Evolutionary conservation across 192 early-diverging fungal genomes (phyloP), one percentile per base, ranked within the genome.

Genomic region (Coemansia javaensis): DNA sequence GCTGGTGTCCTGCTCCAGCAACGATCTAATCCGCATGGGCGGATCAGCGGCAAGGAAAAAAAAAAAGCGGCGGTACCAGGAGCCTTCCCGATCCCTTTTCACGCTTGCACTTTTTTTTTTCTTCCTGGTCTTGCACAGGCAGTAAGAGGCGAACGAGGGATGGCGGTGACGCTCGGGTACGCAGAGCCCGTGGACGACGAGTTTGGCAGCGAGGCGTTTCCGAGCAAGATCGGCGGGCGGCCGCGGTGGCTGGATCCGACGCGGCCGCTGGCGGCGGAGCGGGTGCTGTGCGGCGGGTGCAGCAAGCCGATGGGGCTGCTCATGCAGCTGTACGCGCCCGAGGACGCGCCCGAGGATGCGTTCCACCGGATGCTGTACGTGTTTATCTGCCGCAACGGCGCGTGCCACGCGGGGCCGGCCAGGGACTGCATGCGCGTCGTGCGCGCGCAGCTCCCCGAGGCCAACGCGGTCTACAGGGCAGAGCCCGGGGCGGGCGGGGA

Each of bases 281-380:
- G 67, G 30, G 84, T 84, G 5, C 45, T 52, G 11, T 96, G 93
- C 63, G 82, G 78, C 21, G 76, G 80, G 10, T 96, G 93, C 59
- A 47, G 64, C 11, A 79, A 79, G 40, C 79, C 86, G 4, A 88
- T 93, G 90, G 59, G 64, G 9, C 63, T 91, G 53, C 76, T 96
- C 41, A 36, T 90, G 42, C 93, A 96, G 77, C 60, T 98, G 6
- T 98, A 93, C 48, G 89, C 92, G 1, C 92, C 96, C 9, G 92
- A 98, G 49, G 90, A 98, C 59, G 75, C 84, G 17, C 85, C 89
- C 0, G 51, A 58, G 0, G 84, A 90, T 52, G 94, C 96, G 3
- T 97, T 86, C 55, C 93, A 94, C 55, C 82, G 96, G 32, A 84
- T 84, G 44, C 60, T 97, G 7, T 96, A 94, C 53, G 79, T 99